Percentiles rank a stretch among this genome's conserved stretches.
Evolutionary conservation across 805 yeast genomes (phyloP).

Genomic region (Candida ortonii): DNA sequence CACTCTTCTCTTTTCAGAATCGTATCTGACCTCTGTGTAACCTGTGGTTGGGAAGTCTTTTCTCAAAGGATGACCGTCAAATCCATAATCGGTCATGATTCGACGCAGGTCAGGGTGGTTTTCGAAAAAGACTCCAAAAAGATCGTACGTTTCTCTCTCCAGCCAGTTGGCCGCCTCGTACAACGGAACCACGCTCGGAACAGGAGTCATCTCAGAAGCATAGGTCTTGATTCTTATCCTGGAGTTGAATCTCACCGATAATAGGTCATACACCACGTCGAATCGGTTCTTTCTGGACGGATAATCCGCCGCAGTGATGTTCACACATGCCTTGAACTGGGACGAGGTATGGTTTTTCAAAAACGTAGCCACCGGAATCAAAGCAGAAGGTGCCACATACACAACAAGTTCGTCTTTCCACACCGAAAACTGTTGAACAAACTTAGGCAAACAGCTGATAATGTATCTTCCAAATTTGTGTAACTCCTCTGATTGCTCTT

Average conservation of each 20-base stretch:
- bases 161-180: conserved; percentile 86
- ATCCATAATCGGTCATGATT: conserved; percentile 88
- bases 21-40: conserved; percentile 85
- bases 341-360: conserved; percentile 76
- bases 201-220: conserved; percentile 78
- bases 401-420: conserved; percentile 88
- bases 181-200: conserved; percentile 71
- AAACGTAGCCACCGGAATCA: conserved; percentile 67
- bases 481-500: conserved; percentile 63
- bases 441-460: conserved; percentile 77
- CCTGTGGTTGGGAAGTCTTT: conserved; percentile 94
- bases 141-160: conserved; percentile 85
- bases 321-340: conserved; percentile 75
- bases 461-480: conserved; percentile 80
- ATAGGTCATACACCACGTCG: conserved; percentile 80
- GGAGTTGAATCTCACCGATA: conserved; percentile 79
- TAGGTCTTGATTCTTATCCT: conserved; percentile 86
- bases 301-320: conserved; percentile 83
- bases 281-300: conserved; percentile 82
- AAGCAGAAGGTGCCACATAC: conserved; percentile 71
- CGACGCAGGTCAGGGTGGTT: conserved; percentile 88
- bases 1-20: conserved; percentile 85
- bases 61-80: conserved; percentile 88
- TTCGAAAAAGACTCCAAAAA: conserved; percentile 84
- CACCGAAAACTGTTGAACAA: conserved; percentile 76